These are phyloP conservation scores for Pichia nakasei DNA, from an alignment of 805 yeast species.

Conservation along the genomic window DNA sequence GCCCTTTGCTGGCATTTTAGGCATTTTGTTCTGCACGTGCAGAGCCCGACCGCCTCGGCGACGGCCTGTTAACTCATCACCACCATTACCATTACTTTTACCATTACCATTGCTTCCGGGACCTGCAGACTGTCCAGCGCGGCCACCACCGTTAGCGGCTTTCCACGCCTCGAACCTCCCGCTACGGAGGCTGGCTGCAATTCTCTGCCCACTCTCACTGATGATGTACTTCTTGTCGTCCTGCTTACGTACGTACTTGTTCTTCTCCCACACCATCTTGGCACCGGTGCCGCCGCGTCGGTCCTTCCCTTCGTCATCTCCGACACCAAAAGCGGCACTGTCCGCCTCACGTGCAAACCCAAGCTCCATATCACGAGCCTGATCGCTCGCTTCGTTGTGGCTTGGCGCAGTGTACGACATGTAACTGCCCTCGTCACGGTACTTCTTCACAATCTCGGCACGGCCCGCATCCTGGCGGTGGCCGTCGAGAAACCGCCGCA, in stretches of 20 bases:
- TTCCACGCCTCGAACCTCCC: conserved; percentile 95
- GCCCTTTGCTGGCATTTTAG: conserved; percentile 81
- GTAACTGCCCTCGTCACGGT: conserved; percentile 70
- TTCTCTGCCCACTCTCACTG: conserved; percentile 87
- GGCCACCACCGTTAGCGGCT: conserved; percentile 49
- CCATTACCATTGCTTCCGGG: conserved; percentile 13
- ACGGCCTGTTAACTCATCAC: conserved; percentile 26
- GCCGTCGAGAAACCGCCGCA: no score
- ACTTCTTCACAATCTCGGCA: conserved; percentile 28
- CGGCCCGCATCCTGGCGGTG: conserved; percentile 16
- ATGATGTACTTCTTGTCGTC: conserved; percentile 84
- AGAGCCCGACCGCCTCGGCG: conserved; percentile 44
- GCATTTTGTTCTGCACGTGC: conserved; percentile 71
- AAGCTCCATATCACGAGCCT: conserved; percentile 43
- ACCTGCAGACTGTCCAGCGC: no score
- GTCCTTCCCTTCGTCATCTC: conserved; percentile 57
- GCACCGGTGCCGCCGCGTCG: conserved; percentile 42
- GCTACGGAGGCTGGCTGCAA: conserved; percentile 85
- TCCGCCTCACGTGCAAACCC: conserved; percentile 72
- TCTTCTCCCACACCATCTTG: conserved; percentile 86
- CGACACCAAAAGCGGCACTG: conserved; percentile 79
- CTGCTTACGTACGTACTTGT: conserved; percentile 74
- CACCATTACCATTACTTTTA: conserved; percentile 21
- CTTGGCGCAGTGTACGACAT: conserved; percentile 87
- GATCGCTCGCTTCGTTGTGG: conserved; percentile 65